phyloP scores from a whole-genome alignment of 768 basidiomycete genomes.

The Termitomyces sp. region DNA sequence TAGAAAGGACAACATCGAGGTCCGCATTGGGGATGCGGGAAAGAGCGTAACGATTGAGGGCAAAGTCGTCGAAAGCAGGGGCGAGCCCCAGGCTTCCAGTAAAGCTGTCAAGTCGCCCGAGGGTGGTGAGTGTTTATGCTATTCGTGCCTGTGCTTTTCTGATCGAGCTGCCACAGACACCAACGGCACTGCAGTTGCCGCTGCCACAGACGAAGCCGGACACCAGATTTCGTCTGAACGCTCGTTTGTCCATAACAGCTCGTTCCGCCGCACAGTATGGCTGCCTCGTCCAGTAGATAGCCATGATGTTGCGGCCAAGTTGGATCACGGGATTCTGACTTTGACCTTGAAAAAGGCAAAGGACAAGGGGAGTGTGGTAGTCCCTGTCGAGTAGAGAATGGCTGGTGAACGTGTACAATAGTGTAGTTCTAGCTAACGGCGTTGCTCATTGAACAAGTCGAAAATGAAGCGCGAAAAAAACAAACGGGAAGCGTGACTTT shows the following conservation, averaged over 20 bases:
- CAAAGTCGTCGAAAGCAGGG: conserved; percentile 34
- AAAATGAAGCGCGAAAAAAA: conserved; percentile 4
- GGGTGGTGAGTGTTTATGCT: conserved; percentile 1
- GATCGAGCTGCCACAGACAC: conserved; percentile 12
- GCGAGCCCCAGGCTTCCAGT: conserved; percentile 9
- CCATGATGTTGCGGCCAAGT: conserved; percentile 55
- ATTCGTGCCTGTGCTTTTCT: not conserved
- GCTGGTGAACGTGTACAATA: not conserved
- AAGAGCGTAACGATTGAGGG: conserved; percentile 73
- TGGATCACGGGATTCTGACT: conserved; percentile 68
- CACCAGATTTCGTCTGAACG: conserved; percentile 60
- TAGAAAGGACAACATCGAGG: conserved; percentile 70
- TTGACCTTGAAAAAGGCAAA: conserved; percentile 57
- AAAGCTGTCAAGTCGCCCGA: conserved; percentile 3
- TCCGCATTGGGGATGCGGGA: conserved; percentile 68
- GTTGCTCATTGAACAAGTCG: too few relatives aligned
- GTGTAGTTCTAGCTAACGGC: not conserved
- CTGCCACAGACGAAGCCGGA: conserved; percentile 20
- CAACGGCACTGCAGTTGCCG: conserved; percentile 13
- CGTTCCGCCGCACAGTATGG: conserved; percentile 71
- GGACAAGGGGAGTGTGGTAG: conserved; percentile 50
- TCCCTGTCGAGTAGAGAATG: conserved; percentile 32
- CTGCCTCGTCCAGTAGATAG: conserved; percentile 62
- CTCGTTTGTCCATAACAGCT: conserved; percentile 47
- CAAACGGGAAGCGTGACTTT: conserved; percentile 6